Percentiles rank a stretch among this genome's conserved stretches.
Conservation (phyloP, 148 eudicot species). For the Rhododendron ferrugineum region DNA sequence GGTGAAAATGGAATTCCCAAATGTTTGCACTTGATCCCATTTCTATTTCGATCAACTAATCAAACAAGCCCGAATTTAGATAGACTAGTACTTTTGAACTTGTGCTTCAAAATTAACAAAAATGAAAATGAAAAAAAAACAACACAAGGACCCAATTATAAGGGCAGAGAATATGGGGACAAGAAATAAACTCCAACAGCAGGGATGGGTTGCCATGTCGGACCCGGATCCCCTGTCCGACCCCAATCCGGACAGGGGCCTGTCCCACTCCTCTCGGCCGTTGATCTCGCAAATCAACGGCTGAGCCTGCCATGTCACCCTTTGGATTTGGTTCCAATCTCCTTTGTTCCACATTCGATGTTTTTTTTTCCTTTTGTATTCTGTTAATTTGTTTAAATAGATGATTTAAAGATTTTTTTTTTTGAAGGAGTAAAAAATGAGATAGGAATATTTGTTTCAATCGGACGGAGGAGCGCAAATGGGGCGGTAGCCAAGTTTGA, state of each 20-base stretch:
- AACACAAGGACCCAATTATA: not conserved
- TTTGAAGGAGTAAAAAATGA: not conserved
- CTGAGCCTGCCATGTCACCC: not conserved
- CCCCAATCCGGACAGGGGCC: too few species aligned
- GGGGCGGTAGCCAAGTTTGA: too few species aligned
- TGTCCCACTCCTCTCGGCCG: too few species aligned
- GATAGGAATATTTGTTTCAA: not conserved
- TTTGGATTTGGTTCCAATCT: not conserved
- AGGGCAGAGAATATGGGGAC: not conserved
- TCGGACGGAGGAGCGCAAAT: not conserved
- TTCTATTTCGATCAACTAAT: too few species aligned
- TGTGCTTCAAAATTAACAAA: too few species aligned
- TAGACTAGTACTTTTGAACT: too few species aligned
- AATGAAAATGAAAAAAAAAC: not conserved
- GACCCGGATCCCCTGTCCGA: too few species aligned
- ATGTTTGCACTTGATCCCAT: too few species aligned
- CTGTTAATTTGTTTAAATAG: not conserved
- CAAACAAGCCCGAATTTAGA: too few species aligned
- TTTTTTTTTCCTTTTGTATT: not conserved
- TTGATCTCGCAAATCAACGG: too few species aligned
- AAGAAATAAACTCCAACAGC: not conserved
- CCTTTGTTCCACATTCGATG: not conserved
- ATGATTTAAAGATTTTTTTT: too few species aligned
- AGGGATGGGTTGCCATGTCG: not conserved
- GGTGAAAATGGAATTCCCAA: too few species aligned